A percentile compares a stretch with the other conserved stretches of the same genome.
Conservation (phyloP, 768 basidiomycete genomes). For the Boletus vinaceobasis region DNA sequence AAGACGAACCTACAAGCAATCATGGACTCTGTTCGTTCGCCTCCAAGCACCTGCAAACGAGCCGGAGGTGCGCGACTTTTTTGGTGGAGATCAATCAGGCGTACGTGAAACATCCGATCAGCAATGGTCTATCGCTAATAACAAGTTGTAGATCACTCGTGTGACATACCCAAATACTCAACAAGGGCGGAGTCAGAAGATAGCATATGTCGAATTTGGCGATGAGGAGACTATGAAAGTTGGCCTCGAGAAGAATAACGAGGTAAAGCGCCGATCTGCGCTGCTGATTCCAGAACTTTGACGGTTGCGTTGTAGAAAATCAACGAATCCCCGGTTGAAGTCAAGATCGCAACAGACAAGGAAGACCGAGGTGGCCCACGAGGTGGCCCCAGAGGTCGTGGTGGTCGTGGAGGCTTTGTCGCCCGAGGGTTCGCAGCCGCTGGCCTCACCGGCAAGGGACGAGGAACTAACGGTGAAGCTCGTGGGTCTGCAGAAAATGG, state of each 20-base stretch:
- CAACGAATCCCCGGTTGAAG: conserved; percentile 60
- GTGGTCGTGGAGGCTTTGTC: conserved; percentile 49
- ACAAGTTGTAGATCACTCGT: conserved; percentile 54
- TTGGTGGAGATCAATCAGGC: conserved; percentile 63
- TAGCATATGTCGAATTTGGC: conserved; percentile 88
- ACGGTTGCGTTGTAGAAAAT: conserved; percentile 50
- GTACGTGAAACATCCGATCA: conserved; percentile 39
- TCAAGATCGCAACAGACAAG: conserved; percentile 67
- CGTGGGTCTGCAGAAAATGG: conserved; percentile 29
- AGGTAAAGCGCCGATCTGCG: conserved; percentile 42
- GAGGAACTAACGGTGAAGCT: conserved; percentile 29
- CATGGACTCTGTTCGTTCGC: conserved; percentile 85
- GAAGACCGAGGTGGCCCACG: conserved; percentile 41
- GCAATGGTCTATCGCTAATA: background rate
- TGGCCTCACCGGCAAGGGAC: conserved; percentile 48
- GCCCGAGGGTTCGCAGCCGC: conserved; percentile 66
- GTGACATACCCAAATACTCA: conserved; percentile 54
- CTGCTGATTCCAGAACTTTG: background rate
- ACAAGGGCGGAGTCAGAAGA: conserved; percentile 48
- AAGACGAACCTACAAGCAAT: conserved; percentile 60
- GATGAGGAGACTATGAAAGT: conserved; percentile 83
- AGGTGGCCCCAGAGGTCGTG: conserved; percentile 54
- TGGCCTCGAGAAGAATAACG: conserved; percentile 70
- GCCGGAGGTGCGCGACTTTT: conserved; percentile 70
- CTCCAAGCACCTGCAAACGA: conserved; percentile 55